Percentiles rank a stretch among this genome's conserved stretches.
Evolutionary conservation across 2,329 filamentous ascomycete species (phyloP).

Genomic region (Xylariaceae sp.): DNA sequence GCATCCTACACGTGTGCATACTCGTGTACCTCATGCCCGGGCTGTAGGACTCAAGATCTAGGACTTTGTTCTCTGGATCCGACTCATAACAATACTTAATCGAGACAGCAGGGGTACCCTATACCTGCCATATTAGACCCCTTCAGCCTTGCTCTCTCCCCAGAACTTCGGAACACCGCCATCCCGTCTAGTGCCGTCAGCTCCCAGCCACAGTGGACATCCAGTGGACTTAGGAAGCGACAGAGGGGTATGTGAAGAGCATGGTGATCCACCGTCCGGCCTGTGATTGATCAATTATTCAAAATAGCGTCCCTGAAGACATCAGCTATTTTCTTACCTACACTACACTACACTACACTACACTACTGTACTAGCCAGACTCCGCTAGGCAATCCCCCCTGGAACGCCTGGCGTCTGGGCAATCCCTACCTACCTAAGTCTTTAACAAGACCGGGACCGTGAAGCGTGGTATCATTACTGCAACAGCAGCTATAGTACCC

Average conservation of each 20-base stretch:
- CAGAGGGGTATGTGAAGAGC: neutral
- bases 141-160: constrained; percentile 26
- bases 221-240: constrained; percentile 12
- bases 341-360: too few relatives aligned
- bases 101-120: too few relatives aligned
- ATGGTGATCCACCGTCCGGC: neutral
- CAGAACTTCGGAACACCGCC: constrained; percentile 19
- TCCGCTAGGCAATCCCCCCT: neutral
- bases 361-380: neutral
- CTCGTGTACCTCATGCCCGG: too few relatives aligned
- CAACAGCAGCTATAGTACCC: too few relatives aligned
- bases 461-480: too few relatives aligned
- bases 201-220: constrained; percentile 20
- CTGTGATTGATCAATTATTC: constrained; percentile 13
- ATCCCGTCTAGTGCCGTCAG: constrained; percentile 20
- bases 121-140: neutral
- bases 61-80: too few relatives aligned
- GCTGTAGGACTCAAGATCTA: neutral
- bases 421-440: neutral
- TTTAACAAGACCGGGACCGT: too few relatives aligned
- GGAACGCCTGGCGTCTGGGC: too few relatives aligned
- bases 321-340: constrained; percentile 22
- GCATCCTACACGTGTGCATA: too few relatives aligned
- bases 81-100: too few relatives aligned
- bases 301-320: constrained; percentile 1